Conservation (phyloP, 2,329 filamentous ascomycete species). For the Cadophora luteo-olivacea region DNA sequence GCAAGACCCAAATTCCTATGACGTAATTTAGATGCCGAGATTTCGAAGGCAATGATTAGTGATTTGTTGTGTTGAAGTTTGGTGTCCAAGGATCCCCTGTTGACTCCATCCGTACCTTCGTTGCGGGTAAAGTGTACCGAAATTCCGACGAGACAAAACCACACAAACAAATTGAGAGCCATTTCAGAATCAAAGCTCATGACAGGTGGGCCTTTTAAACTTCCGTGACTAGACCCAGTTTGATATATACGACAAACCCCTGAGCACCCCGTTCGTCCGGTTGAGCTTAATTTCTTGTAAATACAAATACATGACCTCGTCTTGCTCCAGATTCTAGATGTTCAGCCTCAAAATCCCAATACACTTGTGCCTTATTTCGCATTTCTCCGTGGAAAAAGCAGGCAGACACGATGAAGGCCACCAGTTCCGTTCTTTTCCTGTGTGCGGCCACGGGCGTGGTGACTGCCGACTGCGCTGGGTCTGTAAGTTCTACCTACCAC, state of each 20-base stretch:
- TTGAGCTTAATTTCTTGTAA: not conserved
- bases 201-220: not conserved
- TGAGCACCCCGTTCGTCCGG: not conserved
- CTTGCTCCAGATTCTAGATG: not conserved
- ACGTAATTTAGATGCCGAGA: not conserved
- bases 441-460: not conserved
- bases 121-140: not conserved
- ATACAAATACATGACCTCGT: not conserved
- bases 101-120: not conserved
- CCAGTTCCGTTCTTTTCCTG: not conserved
- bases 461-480: not conserved
- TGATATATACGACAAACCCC: not conserved
- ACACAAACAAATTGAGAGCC: not conserved
- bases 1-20: not conserved
- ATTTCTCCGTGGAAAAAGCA: not conserved
- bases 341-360: not conserved
- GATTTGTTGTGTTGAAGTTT: not conserved
- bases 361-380: not conserved
- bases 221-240: not conserved
- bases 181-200: not conserved
- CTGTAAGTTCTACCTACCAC: no score
- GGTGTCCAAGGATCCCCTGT: not conserved
- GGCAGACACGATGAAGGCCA: not conserved
- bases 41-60: no score
- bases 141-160: not conserved